A percentile compares a stretch with the other conserved stretches of the same genome.
These are phyloP conservation scores for Strobilomyces dryophilus DNA, from an alignment of 768 basidiomycete genomes.

Conservation along the genomic window DNA sequence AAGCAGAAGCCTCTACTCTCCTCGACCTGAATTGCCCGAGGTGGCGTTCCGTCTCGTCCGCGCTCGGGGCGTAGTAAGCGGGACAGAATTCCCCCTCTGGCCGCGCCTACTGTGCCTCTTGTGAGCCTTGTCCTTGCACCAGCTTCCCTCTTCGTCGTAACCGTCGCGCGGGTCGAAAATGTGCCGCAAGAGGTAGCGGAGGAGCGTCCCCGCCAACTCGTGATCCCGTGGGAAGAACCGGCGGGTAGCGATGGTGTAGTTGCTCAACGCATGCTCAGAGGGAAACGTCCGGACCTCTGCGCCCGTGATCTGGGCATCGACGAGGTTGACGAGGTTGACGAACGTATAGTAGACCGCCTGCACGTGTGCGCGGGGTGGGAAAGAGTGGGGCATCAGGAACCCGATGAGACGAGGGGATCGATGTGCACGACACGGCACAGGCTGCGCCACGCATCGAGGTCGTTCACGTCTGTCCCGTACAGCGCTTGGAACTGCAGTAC, in stretches of 20 bases:
- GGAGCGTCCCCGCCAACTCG: slow-evolving; percentile 3
- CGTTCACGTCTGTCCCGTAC: neutral
- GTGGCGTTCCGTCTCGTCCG: neutral
- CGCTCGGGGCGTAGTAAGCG: neutral
- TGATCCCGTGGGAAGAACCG: slow-evolving; percentile 7
- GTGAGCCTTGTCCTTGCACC: neutral
- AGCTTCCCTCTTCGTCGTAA: neutral
- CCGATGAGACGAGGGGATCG: neutral
- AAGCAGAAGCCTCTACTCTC: no score
- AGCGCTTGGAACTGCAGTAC: neutral
- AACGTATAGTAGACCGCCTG: neutral
- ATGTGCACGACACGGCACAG: neutral
- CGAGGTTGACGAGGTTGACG: slow-evolving; percentile 2
- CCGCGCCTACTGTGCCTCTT: neutral
- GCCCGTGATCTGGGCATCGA: neutral
- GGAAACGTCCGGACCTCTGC: neutral
- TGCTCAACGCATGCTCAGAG: neutral
- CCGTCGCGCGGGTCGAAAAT: slow-evolving; percentile 1
- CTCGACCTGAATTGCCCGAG: neutral
- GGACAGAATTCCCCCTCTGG: slow-evolving; percentile 9
- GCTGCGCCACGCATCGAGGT: neutral
- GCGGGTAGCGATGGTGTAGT: neutral
- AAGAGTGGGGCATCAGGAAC: neutral
- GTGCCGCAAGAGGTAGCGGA: slow-evolving; percentile 8
- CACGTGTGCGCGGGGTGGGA: no score